These are phyloP conservation scores for Pseudonitzschia multiseries DNA, from an alignment of 108 stramenopile genomes.

Conservation along the genomic window DNA sequence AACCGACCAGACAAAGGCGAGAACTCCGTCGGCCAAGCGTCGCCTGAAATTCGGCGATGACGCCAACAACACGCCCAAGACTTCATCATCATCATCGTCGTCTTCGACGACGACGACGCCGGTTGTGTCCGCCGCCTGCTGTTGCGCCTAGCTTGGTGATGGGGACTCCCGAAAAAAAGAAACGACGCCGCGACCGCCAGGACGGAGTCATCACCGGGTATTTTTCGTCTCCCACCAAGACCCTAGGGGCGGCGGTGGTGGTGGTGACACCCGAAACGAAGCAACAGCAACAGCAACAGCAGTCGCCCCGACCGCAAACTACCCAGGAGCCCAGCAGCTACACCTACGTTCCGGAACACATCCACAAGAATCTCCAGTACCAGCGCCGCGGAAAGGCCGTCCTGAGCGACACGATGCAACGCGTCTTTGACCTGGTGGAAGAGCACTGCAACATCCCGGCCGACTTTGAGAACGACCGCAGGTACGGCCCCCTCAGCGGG, in stretches of 20 bases:
- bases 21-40: conserved; percentile 9
- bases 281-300: too few species aligned
- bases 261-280: conserved; percentile 1
- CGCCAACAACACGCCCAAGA: background rate
- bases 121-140: background rate
- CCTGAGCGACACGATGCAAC: conserved; percentile 27
- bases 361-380: conserved; percentile 64
- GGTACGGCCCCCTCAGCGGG: conserved; percentile 65
- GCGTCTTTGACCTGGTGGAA: conserved; percentile 54
- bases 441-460: conserved; percentile 55
- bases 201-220: background rate
- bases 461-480: conserved; percentile 54
- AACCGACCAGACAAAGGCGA: background rate
- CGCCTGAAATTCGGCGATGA: conserved; percentile 10
- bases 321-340: background rate
- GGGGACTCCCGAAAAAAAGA: conserved; percentile 11
- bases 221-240: conserved; percentile 5
- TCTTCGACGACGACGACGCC: conserved; percentile 5
- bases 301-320: background rate
- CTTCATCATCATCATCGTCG: too few species aligned
- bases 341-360: conserved; percentile 48
- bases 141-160: background rate
- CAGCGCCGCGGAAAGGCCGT: conserved; percentile 43
- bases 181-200: background rate
- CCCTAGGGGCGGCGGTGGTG: background rate